phyloP scores from a whole-genome alignment of 2,329 filamentous ascomycete genomes.

The Pleomassaria siparia region DNA sequence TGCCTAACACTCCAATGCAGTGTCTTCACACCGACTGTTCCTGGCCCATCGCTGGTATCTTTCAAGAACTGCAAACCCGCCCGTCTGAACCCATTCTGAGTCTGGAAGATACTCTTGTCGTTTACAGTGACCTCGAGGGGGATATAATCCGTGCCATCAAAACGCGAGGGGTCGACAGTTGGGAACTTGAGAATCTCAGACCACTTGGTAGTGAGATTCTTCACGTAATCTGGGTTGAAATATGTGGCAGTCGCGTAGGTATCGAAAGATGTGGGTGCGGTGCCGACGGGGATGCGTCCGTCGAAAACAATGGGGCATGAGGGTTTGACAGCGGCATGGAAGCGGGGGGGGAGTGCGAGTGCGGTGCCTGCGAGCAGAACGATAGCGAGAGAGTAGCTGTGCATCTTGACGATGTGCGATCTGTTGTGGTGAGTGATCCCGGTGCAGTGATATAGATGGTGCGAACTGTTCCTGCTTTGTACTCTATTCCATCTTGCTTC shows the following conservation, averaged over 20 bases:
- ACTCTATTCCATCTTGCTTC: background rate
- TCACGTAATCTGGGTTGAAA: conserved; percentile 56
- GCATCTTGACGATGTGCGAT: conserved; percentile 20
- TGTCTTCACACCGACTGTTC: conserved; percentile 59
- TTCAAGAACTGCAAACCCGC: conserved; percentile 57
- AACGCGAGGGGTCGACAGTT: conserved; percentile 45
- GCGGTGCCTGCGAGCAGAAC: conserved; percentile 24
- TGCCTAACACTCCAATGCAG: conserved; percentile 63
- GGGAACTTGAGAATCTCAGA: conserved; percentile 55
- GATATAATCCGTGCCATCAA: conserved; percentile 47
- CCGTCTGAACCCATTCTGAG: conserved; percentile 63
- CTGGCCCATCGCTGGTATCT: conserved; percentile 56
- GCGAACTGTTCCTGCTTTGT: conserved; percentile 2
- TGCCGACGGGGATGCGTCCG: conserved; percentile 34
- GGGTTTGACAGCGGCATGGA: conserved; percentile 16
- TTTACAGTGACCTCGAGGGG: conserved; percentile 59
- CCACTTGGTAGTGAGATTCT: conserved; percentile 56
- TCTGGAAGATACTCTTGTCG: conserved; percentile 62
- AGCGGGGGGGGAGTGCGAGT: conserved; percentile 21
- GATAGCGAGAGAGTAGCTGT: conserved; percentile 22
- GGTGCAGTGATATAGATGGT: conserved; percentile 3
- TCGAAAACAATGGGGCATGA: conserved; percentile 43
- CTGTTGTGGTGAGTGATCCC: conserved; percentile 1
- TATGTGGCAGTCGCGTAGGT: conserved; percentile 39
- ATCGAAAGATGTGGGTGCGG: conserved; percentile 33